A percentile compares a stretch with the other conserved stretches of the same genome.
Evolutionary conservation across 2,329 filamentous ascomycete genomes (phyloP).

Genomic region (Akanthomyces muscarius): DNA sequence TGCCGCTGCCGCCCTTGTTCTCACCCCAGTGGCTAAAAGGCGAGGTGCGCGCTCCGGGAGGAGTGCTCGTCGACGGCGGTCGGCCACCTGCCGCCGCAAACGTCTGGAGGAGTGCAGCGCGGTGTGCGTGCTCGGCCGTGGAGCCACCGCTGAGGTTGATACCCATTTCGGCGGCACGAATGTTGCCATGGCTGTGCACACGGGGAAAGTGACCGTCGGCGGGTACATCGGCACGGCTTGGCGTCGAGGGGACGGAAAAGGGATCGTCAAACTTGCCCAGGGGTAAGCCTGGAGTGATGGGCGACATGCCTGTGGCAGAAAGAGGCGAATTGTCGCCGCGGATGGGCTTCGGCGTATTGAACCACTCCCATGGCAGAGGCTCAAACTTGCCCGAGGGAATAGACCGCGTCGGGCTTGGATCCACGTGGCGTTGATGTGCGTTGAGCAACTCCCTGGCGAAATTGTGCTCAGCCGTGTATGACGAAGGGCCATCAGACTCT

Average conservation of each 20-base stretch:
- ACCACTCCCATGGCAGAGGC: constrained; percentile 49
- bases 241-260: constrained; percentile 6
- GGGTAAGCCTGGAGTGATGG: neutral
- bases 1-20: constrained; percentile 10
- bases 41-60: constrained; percentile 26
- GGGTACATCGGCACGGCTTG: neutral
- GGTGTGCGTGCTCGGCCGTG: constrained; percentile 30
- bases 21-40: constrained; percentile 31
- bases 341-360: constrained; percentile 35
- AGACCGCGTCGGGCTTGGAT: constrained; percentile 29
- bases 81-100: constrained; percentile 24
- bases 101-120: constrained; percentile 34
- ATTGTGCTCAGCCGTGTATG: constrained; percentile 48
- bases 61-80: constrained; percentile 3
- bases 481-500: constrained; percentile 42
- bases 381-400: constrained; percentile 31
- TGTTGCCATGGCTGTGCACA: constrained; percentile 18
- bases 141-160: constrained; percentile 19
- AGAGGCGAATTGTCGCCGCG: constrained; percentile 11
- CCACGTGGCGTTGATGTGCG: constrained; percentile 29
- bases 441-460: constrained; percentile 50
- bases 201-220: neutral
- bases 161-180: constrained; percentile 17
- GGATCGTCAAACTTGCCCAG: constrained; percentile 14
- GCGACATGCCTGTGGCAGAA: constrained; percentile 12